Base-by-base conservation (phyloP, 2,329 filamentous ascomycete species). In the Cordyceps militaris region DNA sequence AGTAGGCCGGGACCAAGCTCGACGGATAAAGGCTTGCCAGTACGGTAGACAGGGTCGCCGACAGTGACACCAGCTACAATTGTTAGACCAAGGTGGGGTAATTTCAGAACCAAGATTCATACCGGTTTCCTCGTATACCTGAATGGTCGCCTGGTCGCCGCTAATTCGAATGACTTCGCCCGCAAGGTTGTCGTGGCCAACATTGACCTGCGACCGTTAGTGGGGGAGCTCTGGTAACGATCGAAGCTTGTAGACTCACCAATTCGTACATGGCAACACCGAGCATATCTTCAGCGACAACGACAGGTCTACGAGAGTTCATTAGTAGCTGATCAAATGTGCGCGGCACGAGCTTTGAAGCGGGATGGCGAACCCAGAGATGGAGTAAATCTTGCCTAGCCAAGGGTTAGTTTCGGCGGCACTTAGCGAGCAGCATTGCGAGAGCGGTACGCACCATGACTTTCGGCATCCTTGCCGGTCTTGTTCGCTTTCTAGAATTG, bases 261-360 rank as follows among this genome's bases (percentile, higher is more conserved):
- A 99, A 82, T 79, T 99, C 94, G 85, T 97, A 97, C 94, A 99
- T 99, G 74, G 94, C 92, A 82, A 94, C 94, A 74, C 94, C 94
- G 71, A 93, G 91, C 92, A 99, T 96, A 76, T 97, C 87, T 79
- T 97, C 93, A 72, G 93, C 94, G 66, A 99, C 84, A 68, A 99
- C 87, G 80, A 99, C 94, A 70, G 94, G 94, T 65, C 89, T 87
- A 64, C 44, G 50, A 46, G 49, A 57, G 26, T 26, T 32, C 51
- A 63, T 78, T 67, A 77, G 73, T 52, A 32, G 30, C 9, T 3
- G 28, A 30, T 44, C 59, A 58, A 43, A 46, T 46, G 49, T 44
- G 50, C 50, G 19, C 53, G 16, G 16, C 16, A n/a, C 8, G 53
- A 50, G 44, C 26, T 36, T 34, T 34, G 40, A 47, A 44, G 30